These are phyloP conservation scores for Sungouiella thailandica DNA, from an alignment of 805 yeast species.

Conservation along the genomic window DNA sequence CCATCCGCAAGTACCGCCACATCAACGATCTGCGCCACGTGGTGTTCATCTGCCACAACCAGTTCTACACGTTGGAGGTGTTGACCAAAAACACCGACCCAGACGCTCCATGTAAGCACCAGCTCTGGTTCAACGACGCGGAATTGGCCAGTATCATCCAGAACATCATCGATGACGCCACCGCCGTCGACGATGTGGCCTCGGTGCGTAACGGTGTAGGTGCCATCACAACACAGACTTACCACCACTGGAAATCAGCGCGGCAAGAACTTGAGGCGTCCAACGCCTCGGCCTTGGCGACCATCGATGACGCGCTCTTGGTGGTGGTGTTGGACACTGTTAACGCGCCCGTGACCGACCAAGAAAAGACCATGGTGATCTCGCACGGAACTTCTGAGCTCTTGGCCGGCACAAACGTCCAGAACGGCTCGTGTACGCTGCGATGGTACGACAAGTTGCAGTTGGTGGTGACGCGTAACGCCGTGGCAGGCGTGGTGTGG, in stretches of 20 bases:
- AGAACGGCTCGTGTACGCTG: constrained; percentile 53
- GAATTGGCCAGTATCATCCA: constrained; percentile 44
- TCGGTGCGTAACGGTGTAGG: constrained; percentile 46
- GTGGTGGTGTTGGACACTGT: constrained; percentile 45
- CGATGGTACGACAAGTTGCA: constrained; percentile 59
- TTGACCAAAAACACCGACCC: constrained; percentile 25
- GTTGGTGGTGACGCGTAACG: constrained; percentile 47
- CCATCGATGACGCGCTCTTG: constrained; percentile 48
- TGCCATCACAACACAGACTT: constrained; percentile 50
- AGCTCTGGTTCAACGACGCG: constrained; percentile 47
- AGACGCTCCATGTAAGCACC: constrained; percentile 24
- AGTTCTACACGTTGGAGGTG: constrained; percentile 47
- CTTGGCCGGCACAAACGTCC: constrained; percentile 40
- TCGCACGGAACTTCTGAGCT: constrained; percentile 49
- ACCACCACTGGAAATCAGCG: constrained; percentile 44
- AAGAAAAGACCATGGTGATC: constrained; percentile 44
- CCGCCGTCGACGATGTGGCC: constrained; percentile 29
- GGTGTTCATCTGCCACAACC: constrained; percentile 46
- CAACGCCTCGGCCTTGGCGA: constrained; percentile 30
- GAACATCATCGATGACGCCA: constrained; percentile 37
- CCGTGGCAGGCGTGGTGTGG: constrained; percentile 58
- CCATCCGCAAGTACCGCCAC: constrained; percentile 29
- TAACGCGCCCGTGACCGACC: constrained; percentile 41
- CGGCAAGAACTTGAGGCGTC: constrained; percentile 37
- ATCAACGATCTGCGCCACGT: constrained; percentile 43